phyloP scores from a whole-genome alignment of 2,329 filamentous ascomycete genomes.

The Lachnellula suecica region DNA sequence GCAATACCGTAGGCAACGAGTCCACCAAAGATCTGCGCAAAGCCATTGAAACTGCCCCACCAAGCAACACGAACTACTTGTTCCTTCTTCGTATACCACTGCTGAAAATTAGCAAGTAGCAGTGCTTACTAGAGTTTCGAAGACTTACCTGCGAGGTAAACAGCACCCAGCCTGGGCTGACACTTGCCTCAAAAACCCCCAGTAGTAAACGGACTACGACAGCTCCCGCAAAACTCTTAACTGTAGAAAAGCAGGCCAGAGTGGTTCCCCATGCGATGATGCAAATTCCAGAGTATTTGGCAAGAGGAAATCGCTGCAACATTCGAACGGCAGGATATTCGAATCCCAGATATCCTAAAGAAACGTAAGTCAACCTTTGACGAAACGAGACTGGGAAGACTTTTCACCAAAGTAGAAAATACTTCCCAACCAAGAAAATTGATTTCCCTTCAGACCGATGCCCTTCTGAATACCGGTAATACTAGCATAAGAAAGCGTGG shows the following conservation, averaged over 20 bases:
- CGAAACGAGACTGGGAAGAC: not conserved
- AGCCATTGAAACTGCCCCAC: not conserved
- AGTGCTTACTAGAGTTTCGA: no score
- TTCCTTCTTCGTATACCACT: conserved; percentile 43
- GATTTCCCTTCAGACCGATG: conserved; percentile 30
- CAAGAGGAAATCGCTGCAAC: not conserved
- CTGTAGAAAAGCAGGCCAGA: conserved; percentile 36
- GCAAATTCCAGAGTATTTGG: conserved; percentile 3
- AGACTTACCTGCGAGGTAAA: conserved; percentile 32
- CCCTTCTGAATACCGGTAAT: conserved; percentile 45
- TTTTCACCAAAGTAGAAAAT: conserved; percentile 27
- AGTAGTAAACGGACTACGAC: conserved; percentile 52
- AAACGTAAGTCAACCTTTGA: not conserved
- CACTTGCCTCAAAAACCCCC: conserved; percentile 51
- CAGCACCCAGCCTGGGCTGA: conserved; percentile 56
- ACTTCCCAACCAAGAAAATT: conserved; percentile 23
- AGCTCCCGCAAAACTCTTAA: conserved; percentile 34
- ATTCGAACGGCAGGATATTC: not conserved
- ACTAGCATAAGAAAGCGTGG: conserved; percentile 13
- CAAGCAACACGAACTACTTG: conserved; percentile 7
- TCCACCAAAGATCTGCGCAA: not conserved
- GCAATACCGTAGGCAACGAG: not conserved
- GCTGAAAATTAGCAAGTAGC: not conserved
- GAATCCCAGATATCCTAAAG: not conserved
- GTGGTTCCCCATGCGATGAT: conserved; percentile 37